phyloP scores from a whole-genome alignment of 2,329 filamentous ascomycete species.

The Calonectria pauciramosa region DNA sequence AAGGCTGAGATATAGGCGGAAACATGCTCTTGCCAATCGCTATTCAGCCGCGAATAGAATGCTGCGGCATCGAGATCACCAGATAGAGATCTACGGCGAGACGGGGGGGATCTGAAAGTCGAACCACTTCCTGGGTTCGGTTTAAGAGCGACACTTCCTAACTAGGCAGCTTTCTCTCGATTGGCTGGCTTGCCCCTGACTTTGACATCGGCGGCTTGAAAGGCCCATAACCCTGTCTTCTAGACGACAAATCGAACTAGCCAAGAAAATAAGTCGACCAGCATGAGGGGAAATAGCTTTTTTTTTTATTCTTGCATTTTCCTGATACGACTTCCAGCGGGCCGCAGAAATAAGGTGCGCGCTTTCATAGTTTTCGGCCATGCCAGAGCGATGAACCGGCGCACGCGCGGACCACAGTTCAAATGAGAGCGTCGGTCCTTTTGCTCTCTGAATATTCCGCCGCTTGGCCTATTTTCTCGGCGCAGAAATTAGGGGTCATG shows the following conservation, averaged over 20 bases:
- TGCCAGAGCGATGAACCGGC: too few species aligned
- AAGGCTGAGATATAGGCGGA: neutral
- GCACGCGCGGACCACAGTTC: neutral
- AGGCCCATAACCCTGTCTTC: neutral
- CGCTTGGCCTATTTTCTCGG: neutral
- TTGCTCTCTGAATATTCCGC: neutral
- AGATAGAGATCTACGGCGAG: slow-evolving; percentile 10
- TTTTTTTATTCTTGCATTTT: neutral
- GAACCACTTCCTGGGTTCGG: slow-evolving; percentile 11
- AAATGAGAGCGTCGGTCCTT: neutral
- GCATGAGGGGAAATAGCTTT: neutral
- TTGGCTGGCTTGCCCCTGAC: slow-evolving; percentile 6
- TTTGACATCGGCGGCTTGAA: neutral
- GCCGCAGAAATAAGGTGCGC: neutral
- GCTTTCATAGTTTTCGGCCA: neutral
- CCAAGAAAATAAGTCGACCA: neutral
- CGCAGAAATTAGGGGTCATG: neutral
- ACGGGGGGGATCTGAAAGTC: slow-evolving; percentile 4
- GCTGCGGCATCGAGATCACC: slow-evolving; percentile 2
- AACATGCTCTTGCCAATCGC: neutral
- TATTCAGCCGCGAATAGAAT: neutral
- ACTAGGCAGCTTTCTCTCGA: neutral
- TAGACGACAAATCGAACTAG: neutral
- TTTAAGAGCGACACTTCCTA: neutral
- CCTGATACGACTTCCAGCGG: neutral